Evolutionary conservation across 495 filamentous ascomycete genomes (phyloP).

Genomic region (Neurospora pannonica): DNA sequence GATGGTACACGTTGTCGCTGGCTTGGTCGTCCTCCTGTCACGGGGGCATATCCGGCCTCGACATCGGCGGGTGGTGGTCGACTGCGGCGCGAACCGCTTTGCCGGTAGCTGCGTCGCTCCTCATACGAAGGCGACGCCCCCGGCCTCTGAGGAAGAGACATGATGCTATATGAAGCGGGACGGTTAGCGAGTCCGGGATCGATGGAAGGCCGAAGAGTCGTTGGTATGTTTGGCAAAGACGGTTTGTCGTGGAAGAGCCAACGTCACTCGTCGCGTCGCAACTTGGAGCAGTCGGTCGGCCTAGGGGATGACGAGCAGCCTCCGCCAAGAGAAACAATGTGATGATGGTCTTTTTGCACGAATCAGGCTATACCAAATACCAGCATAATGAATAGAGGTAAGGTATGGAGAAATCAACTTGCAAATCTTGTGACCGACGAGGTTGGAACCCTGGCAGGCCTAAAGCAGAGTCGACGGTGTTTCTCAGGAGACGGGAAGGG

Average conservation of each 20-base stretch:
- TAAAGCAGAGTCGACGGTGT: not conserved
- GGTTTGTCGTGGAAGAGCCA: not conserved
- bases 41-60: slow-evolving; percentile 47
- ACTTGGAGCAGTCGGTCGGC: not conserved
- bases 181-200: slow-evolving; percentile 13
- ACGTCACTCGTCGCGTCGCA: not conserved
- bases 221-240: not conserved
- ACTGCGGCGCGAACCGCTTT: slow-evolving; percentile 34
- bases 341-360: not conserved
- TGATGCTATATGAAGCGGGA: slow-evolving; percentile 23
- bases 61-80: slow-evolving; percentile 51
- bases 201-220: not conserved
- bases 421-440: slow-evolving; percentile 13
- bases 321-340: not conserved
- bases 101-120: slow-evolving; percentile 50
- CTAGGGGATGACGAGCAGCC: not conserved
- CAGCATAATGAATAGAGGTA: not conserved
- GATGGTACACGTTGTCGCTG: slow-evolving; percentile 41
- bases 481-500: slow-evolving; percentile 15
- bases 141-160: slow-evolving; percentile 63
- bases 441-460: slow-evolving; percentile 10
- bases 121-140: slow-evolving; percentile 51
- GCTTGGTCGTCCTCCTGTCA: slow-evolving; percentile 21
- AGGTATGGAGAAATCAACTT: slow-evolving; percentile 9
- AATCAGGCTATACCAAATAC: not conserved